These are phyloP conservation scores for Thermomyces lanuginosus DNA, from an alignment of 2,329 filamentous ascomycete species.

Conservation along the genomic window DNA sequence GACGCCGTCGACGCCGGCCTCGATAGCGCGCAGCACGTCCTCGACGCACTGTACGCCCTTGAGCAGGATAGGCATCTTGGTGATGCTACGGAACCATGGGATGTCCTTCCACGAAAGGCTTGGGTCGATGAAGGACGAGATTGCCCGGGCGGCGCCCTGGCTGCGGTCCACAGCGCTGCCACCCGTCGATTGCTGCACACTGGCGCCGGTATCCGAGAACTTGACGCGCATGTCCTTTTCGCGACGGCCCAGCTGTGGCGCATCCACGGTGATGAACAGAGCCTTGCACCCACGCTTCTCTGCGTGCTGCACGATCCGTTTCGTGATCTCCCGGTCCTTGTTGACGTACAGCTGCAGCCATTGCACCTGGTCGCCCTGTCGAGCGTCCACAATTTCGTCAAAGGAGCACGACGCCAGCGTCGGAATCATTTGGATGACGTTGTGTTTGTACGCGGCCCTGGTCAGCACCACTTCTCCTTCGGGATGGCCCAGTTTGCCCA, in stretches of 20 bases:
- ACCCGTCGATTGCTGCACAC: slow-evolving; percentile 57
- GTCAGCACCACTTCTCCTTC: slow-evolving; percentile 92
- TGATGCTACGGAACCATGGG: slow-evolving; percentile 80
- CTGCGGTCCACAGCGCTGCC: slow-evolving; percentile 51
- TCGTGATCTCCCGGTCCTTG: slow-evolving; percentile 81
- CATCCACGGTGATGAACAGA: slow-evolving; percentile 96
- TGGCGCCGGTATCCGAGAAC: slow-evolving; percentile 67
- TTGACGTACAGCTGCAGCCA: slow-evolving; percentile 98
- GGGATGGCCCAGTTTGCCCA: slow-evolving; percentile 84
- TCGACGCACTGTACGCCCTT: slow-evolving; percentile 96
- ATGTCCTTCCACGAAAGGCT: slow-evolving; percentile 86
- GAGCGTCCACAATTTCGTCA: slow-evolving; percentile 87
- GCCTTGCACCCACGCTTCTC: slow-evolving; percentile 84
- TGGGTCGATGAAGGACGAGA: slow-evolving; percentile 93
- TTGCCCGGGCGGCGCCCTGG: slow-evolving; percentile 86
- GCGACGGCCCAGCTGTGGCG: slow-evolving; percentile 79
- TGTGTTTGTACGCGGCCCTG: slow-evolving; percentile 64
- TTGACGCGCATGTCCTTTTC: slow-evolving; percentile 98
- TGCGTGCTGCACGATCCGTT: slow-evolving; percentile 78
- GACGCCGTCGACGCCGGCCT: slow-evolving; percentile 68
- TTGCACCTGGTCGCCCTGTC: slow-evolving; percentile 63
- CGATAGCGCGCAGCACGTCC: slow-evolving; percentile 76
- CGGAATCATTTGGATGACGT: slow-evolving; percentile 95
- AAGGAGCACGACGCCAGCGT: slow-evolving; percentile 94
- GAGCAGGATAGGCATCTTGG: slow-evolving; percentile 84